Evolutionary conservation across 2,329 filamentous ascomycete species (phyloP), one percentile per base, ranked within the genome.

Genomic region (Teratosphaeria zuluensis): DNA sequence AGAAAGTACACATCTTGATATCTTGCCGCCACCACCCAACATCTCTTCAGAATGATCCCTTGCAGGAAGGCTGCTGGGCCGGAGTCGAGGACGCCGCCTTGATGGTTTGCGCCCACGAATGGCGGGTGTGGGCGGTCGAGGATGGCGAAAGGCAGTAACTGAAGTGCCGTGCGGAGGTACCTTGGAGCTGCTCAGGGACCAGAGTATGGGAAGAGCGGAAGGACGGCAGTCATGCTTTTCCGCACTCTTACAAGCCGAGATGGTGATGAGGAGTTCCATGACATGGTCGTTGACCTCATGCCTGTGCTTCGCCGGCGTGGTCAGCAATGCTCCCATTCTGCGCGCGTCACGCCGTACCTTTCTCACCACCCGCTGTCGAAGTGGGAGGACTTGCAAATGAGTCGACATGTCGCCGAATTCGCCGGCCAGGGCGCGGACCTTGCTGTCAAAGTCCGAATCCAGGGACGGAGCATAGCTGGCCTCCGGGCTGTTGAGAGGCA

Each of bases 231-330:
- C 69, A 99, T 91, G 84, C 74, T 89, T 90, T 32, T 94, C 94
- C 48, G 91, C 91, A 12, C 88, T 87, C 77, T 96, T 95, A 84
- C 94, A 97, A 62, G 92, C 92, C n/a, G 90, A 95, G 68, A 97
- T 92, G 78, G 94, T 96, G 77, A 97, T 96, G 74, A 95, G 89
- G 55, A 97, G 85, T 73, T 99, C 94, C 78, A 99, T 99, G 76
- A 96, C 90, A 68, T 88, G 88, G 63, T 90, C 91, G 66, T 35
- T 9, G 33, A 35, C 33, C 8, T 35, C 33, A 28, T 28, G 24
- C 24, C 24, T 7, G 33, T 35, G 33, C 33, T 35, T 35, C 14
- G 33, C 33, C 2, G 14, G 14, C 33, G 14, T 2, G 2, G 33
- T 35, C 14, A 35, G 33, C 33, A 35, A 14, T 35, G 33, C 33